Base-by-base conservation (phyloP, 1,284 basidiomycete genomes). In the Golubevia sp. region DNA sequence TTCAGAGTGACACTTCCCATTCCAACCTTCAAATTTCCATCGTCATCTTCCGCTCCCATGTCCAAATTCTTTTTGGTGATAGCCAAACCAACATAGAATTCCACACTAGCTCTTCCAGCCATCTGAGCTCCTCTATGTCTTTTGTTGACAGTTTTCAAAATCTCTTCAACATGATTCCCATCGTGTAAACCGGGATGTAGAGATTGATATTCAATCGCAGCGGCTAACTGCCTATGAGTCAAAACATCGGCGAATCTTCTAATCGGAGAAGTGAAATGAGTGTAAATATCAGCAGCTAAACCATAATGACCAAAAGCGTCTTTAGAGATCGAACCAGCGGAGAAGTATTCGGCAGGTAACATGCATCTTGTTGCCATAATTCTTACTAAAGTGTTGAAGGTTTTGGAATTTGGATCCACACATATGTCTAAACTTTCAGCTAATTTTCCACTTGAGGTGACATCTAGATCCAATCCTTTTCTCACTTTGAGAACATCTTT, bases 291-390 rank as follows among this genome's bases (percentile, higher is more conserved):
- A 26, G 71, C 72, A 0, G 80, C 80, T 20, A 83, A 64, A 30
- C 80, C 80, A 50, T 83, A 82, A 56, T 83, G 80, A 13, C 66
- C 70, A 49, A 83, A 83, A 18, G 77, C 70, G 61, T 77, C 77
- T 25, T 74, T 64, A 2, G 78, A 66, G 3, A 83, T 79, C 27
- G 66, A 72, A 50, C 80, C 80, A 2, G 70, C 71, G 50, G 77
- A 80, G 55, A 83, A 83, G 67, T 83, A 83, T 60, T 83, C 80
- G 30, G 80, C 80, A 6, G 70, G 68, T 26, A 83, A 62, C 80
- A 83, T 82, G 56, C 80, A 83, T 11, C 80, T 64, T 49, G 80
- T 83, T 25, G 80, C 80, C 71, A 83, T 79, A 59, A 83, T 82
- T 20, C 80, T 67, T 30, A 83, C 78, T 15, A 81, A 59, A 38